These are phyloP conservation scores for Lobosporangium transversale DNA, from an alignment of 192 early-diverging fungal species.

Conservation along the genomic window DNA sequence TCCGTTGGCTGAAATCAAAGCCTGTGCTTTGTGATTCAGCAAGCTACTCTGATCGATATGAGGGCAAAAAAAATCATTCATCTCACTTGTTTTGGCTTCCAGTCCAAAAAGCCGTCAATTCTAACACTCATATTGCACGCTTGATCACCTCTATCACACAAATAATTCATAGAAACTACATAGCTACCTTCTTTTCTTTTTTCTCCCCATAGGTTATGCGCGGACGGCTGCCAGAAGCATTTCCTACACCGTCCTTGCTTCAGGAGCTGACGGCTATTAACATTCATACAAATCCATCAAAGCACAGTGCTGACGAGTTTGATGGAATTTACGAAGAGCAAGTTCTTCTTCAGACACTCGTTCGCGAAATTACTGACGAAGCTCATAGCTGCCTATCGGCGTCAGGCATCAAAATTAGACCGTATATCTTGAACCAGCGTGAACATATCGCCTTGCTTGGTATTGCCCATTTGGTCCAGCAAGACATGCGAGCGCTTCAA, in stretches of 20 bases:
- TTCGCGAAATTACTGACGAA: background rate
- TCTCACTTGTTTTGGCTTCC: background rate
- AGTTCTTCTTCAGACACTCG: background rate
- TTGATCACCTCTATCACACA: background rate
- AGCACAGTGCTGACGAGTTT: background rate
- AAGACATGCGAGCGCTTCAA: conserved; percentile 17
- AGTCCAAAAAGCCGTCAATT: background rate
- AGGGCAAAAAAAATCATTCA: background rate
- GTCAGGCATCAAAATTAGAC: background rate
- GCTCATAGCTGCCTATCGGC: background rate
- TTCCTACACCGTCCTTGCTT: too few species aligned
- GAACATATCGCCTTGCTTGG: conserved; percentile 4
- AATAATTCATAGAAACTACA: background rate
- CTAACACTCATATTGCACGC: background rate
- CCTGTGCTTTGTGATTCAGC: too few species aligned
- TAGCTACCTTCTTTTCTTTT: background rate
- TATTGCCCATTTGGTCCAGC: conserved; percentile 13
- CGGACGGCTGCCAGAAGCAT: conserved; percentile 13
- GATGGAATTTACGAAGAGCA: conserved; percentile 8
- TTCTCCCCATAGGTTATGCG: conserved; percentile 11
- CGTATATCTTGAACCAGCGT: background rate
- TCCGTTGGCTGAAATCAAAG: too few species aligned
- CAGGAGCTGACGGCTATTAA: background rate
- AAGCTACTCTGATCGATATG: too few species aligned
- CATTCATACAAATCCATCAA: background rate